Conservation (phyloP, 768 basidiomycete genomes). For the Hygrophorus russula region DNA sequence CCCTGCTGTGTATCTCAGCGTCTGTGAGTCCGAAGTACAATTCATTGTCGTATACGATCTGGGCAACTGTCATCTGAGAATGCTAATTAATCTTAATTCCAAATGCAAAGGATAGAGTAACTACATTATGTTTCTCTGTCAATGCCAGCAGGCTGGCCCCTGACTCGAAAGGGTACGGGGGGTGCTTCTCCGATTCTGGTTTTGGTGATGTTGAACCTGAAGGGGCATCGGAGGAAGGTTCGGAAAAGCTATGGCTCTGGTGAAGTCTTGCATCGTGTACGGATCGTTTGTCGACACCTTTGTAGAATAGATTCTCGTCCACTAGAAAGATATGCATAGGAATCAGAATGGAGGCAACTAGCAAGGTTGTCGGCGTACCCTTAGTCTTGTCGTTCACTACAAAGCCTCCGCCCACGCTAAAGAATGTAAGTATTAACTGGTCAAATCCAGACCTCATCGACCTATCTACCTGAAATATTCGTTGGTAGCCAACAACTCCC, state of each 20-base stretch:
- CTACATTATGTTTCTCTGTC: conserved; percentile 74
- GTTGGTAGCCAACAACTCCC: conserved; percentile 84
- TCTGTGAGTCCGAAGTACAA: conserved; percentile 67
- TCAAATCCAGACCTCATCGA: neutral
- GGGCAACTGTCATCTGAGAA: conserved; percentile 79
- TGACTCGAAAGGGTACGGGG: conserved; percentile 76
- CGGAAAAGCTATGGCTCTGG: conserved; percentile 39
- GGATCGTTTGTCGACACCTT: conserved; percentile 71
- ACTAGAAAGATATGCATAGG: conserved; percentile 26
- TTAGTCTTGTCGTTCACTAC: conserved; percentile 94
- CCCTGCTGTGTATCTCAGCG: conserved; percentile 66
- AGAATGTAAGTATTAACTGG: neutral
- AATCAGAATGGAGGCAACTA: neutral
- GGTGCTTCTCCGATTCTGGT: conserved; percentile 31
- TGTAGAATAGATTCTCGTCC: conserved; percentile 93
- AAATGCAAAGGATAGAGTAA: conserved; percentile 15
- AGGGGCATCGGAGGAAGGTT: conserved; percentile 17
- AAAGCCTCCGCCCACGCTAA: conserved; percentile 83
- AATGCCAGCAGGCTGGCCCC: conserved; percentile 65
- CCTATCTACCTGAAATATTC: conserved; percentile 70
- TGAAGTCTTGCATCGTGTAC: conserved; percentile 76
- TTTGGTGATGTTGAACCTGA: conserved; percentile 7
- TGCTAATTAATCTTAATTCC: conserved; percentile 3
- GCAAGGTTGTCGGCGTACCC: conserved; percentile 28
- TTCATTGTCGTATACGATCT: conserved; percentile 91